Evolutionary conservation across 176 grass and related monocot genomes (phyloP).

Genomic region (Alloteropsis semialata): DNA sequence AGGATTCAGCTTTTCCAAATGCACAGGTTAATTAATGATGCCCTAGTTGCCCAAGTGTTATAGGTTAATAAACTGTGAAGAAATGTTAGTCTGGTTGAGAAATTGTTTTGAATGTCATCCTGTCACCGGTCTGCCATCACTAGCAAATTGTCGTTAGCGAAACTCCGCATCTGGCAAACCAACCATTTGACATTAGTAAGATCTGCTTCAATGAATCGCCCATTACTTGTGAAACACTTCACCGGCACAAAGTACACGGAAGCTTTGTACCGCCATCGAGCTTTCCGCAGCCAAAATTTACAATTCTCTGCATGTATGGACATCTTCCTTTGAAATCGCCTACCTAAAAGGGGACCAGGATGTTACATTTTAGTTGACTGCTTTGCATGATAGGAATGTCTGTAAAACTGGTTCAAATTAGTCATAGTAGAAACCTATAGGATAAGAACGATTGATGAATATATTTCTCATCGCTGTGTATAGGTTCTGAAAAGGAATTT

Average conservation of each 20-base stretch:
- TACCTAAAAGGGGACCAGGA: constrained; percentile 64
- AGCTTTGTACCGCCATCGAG: constrained; percentile 36
- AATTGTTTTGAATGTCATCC: constrained; percentile 8
- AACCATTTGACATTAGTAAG: constrained; percentile 50
- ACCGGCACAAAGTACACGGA: constrained; percentile 27
- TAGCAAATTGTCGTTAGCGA: constrained; percentile 40
- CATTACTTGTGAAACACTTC: constrained; percentile 59
- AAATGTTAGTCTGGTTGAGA: constrained; percentile 2
- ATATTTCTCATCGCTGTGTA: constrained; percentile 20
- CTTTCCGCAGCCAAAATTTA: constrained; percentile 24
- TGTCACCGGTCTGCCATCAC: constrained; percentile 19
- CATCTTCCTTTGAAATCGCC: constrained; percentile 46
- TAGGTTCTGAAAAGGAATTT: background rate
- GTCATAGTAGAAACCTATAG: constrained; percentile 27
- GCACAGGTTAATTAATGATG: background rate
- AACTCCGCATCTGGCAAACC: constrained; percentile 38
- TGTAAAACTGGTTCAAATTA: constrained; percentile 32
- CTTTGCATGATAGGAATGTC: constrained; percentile 32
- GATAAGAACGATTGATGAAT: background rate
- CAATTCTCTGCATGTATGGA: constrained; percentile 5
- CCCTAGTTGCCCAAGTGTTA: background rate
- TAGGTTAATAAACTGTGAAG: constrained; percentile 8
- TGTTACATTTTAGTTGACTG: constrained; percentile 70
- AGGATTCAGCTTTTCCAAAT: constrained; percentile 19
- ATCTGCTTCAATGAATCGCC: constrained; percentile 34